Evolutionary conservation across 2,329 filamentous ascomycete species (phyloP), one percentile per base, ranked within the genome.

Genomic region (Dichotomopilus funicola): DNA sequence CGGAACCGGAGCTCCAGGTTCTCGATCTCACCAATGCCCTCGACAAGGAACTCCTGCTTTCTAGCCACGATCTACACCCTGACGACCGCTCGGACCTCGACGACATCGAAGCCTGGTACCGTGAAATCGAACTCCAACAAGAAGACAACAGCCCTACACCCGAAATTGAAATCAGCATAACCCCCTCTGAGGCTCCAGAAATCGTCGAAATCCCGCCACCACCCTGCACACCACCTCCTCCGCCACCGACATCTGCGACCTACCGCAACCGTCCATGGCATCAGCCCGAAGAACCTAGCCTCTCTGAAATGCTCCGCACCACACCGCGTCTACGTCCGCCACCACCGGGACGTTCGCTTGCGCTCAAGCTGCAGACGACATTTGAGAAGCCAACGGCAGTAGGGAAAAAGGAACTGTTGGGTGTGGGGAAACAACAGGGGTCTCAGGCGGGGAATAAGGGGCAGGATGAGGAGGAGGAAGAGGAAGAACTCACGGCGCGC

Each of bases 321-420:
- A 64, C 61, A 4, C 61, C 61, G 1, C 60, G 69, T 58, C 38
- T 70, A 61, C 33, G 58, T 53, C 31, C 63, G 54, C 38, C 58
- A 48, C 56, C 61, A 9, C 51, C 64, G 53, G 63, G 59, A 59
- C 2, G 57, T 46, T 51, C 63, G 4, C 69, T 71, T 6, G 56
- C 55, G 1, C 63, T 78, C 4, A 75, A 73, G 59, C 66, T 78
- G 48, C 73, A 77, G 53, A 79, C 76, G 5, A 72, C 64, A 19
- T 78, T 78, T 56, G 63, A 63, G 19, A 54, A 61, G 40, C 61
- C 59, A 12, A 38, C 38, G n/a, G 41, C 38, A 33, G 7, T 7
- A 19, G 44, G 44, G 4, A 9, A n/a, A 13, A 42, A 37, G 35
- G 33, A 1, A 13, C 8, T 38, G 37, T 6, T 42, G 7, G 40